Evolutionary conservation across 176 grass and related monocot genomes (phyloP), one percentile per base, ranked within the genome.

Genomic region (Carex littledalei): DNA sequence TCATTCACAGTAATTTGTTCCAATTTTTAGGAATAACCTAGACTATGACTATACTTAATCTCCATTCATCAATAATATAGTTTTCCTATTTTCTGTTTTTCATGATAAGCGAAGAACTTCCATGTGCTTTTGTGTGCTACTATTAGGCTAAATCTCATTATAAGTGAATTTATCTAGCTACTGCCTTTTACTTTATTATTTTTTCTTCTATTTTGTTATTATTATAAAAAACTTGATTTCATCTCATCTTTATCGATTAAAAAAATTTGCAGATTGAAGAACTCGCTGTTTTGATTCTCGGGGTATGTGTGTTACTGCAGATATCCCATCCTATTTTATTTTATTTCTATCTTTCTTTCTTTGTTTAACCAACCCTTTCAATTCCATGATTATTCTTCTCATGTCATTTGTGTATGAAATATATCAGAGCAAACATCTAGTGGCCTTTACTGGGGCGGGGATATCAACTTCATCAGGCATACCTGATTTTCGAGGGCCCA

Each of bases 381-480:
- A 49, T 1, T 92, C 22, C 53, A 73, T 85, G 70, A 81, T 83
- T 59, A 32, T 84, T 53, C 22, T 45, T 88, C 49, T 78, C 11
- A 86, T 52, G 24, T 31, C 72, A 1, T 84, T 52, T 39, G 59
- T 55, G 41, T 32, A n/a, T 71, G 80, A 45, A 55, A 85, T 84
- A 39, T 88, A 90, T 87, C 91, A 98, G 95, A 98, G 95, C 88
- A 98, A 94, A 87, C 92, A 98, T 93, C 87, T 98, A 81, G 92
- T 98, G 78, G 92, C 90, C 66, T 98, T 98, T 86, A 98, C 95
- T 5, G 95, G 95, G 71, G 95, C 95, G 57, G 92, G 95, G 37
- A 98, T 98, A 92, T 98, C 95, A 88, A 98, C 95, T 81, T 94
- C 95, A 47, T 92, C 92, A 63, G 95, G 95, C 26, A 98, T 98